Base-by-base conservation (phyloP, 1,284 basidiomycete genomes). In the Schizophyllum commune region DNA sequence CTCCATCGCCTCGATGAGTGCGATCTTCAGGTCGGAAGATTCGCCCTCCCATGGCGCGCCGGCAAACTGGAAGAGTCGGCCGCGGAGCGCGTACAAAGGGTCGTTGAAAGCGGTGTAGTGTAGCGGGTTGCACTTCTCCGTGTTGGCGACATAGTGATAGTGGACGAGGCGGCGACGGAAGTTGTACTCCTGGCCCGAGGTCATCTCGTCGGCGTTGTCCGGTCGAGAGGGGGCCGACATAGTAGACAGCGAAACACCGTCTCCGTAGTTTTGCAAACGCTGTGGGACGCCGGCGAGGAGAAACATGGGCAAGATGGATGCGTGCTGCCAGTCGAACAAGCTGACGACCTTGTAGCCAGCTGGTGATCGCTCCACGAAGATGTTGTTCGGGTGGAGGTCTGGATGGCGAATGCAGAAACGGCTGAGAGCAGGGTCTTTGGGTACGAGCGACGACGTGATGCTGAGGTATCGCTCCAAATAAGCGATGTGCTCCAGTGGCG, bases 11-110 rank as follows among this genome's bases (percentile, higher is more conserved):
- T 75, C 62, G 63, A 81, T 76, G 17, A 81, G 75, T 65, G 67
- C 63, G 71, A 58, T 61, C 72, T 78, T 75, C 69, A 82, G 71
- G 59, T 60, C 71, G 69, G 65, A 66, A 58, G 77, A 78, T 68
- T 82, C 80, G 53, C 75, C 80, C 70, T 80, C 77, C 79, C 79
- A 81, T 39, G 70, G 72, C 34, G 34, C 66, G 72, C 75, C 59
- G 57, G 78, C 76, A 20, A 74, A 66, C 61, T 62, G 0, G 73
- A 78, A 81, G 60, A 82, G 73, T 66, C 76, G 74, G 68, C 69
- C 27, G 66, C 62, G 59, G 70, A 79, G 60, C 62, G 68, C 32
- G 65, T 39, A 58, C 64, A 73, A 7, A 55, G 69, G 71, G 70
- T 79, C 73, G 69, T 68, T 61, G 65, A 78, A 68, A 1, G 73